A percentile compares a stretch with the other conserved stretches of the same genome.
Evolutionary conservation across 73 alveolate genomes (phyloP).

Genomic region (Paramecium tetraurelia): DNA sequence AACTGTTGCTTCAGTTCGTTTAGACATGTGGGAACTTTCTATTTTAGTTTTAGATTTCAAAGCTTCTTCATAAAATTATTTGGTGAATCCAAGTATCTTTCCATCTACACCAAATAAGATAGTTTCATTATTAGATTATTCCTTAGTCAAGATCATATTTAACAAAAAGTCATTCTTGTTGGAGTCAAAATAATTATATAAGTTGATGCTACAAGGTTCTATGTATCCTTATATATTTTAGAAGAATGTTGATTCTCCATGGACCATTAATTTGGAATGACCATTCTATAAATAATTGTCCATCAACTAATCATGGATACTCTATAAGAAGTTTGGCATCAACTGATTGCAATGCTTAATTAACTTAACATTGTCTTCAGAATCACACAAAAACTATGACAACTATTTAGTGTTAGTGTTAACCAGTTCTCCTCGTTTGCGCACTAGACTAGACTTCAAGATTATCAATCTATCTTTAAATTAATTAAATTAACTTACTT

Average conservation of each 20-base stretch:
- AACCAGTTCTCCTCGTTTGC: not conserved
- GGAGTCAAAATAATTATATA: not conserved
- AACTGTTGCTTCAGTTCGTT: not conserved
- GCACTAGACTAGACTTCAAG: not conserved
- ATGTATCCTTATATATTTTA: not conserved
- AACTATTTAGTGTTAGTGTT: not conserved
- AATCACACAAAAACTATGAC: not conserved
- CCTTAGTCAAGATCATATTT: not conserved
- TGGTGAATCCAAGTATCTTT: not conserved
- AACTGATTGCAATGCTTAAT: not conserved
- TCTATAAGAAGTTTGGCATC: not conserved
- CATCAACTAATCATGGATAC: not conserved
- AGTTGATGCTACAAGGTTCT: not conserved
- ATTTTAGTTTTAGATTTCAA: not conserved
- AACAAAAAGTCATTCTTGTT: not conserved
- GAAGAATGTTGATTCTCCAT: not conserved
- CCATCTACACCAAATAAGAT: slow-evolving; percentile 18
- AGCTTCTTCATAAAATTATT: not conserved
- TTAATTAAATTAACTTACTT: not conserved
- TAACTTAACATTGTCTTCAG: not conserved
- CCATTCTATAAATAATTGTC: slow-evolving; percentile 16
- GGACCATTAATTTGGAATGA: not conserved
- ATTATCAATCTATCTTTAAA: not conserved
- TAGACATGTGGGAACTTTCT: not conserved
- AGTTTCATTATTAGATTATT: not conserved